These are phyloP conservation scores for Pythium graminicola DNA, from an alignment of 352 stramenopile genomes.

Conservation along the genomic window DNA sequence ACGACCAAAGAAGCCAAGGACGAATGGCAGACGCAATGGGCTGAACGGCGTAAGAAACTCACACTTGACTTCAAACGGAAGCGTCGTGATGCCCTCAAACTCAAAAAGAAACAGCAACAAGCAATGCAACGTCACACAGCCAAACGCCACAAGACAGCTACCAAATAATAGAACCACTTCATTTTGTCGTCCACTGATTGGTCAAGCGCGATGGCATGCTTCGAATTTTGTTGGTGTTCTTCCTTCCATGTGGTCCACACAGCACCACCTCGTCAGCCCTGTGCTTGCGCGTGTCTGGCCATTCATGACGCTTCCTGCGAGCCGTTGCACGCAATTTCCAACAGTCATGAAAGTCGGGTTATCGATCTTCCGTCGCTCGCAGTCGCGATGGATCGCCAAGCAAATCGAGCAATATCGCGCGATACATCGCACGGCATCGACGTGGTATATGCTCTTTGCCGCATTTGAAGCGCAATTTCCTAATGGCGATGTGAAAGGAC, in stretches of 20 bases:
- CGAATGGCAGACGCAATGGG: constrained; percentile 31
- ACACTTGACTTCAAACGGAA: constrained; percentile 81
- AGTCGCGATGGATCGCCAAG: constrained; percentile 17
- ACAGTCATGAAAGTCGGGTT: too few species aligned
- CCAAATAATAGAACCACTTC: constrained; percentile 2
- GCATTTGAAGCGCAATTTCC: constrained; percentile 3
- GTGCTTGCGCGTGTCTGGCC: too few species aligned
- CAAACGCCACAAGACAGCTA: constrained; percentile 33
- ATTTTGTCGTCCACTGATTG: neutral
- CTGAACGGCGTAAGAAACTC: constrained; percentile 59
- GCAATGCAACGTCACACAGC: constrained; percentile 19
- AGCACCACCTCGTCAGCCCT: too few species aligned
- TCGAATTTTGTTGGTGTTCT: neutral
- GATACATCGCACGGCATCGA: neutral
- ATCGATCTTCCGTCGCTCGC: neutral
- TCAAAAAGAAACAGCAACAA: constrained; percentile 67
- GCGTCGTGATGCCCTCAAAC: constrained; percentile 64
- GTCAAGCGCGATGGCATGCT: neutral
- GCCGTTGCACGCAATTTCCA: too few species aligned
- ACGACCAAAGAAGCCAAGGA: constrained; percentile 19
- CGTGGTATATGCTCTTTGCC: constrained; percentile 7
- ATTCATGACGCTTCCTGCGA: too few species aligned
- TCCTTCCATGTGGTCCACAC: constrained; percentile 1
- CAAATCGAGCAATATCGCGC: constrained; percentile 8
- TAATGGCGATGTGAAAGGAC: neutral